A percentile compares a stretch with the other conserved stretches of the same genome.
These are phyloP conservation scores for Begonia peltatifolia DNA, from an alignment of 306 rosid species.

Conservation along the genomic window DNA sequence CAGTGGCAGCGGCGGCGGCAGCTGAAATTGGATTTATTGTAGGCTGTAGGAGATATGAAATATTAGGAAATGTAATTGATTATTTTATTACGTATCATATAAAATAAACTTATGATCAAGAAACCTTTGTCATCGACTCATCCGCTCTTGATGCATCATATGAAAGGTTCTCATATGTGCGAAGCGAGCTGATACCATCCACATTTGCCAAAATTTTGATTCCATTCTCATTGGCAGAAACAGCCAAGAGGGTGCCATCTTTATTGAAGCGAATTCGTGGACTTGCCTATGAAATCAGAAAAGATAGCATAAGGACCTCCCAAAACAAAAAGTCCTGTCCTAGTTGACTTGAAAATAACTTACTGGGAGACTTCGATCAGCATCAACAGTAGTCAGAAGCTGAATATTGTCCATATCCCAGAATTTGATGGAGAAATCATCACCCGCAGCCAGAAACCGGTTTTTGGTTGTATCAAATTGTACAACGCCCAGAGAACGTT, in stretches of 20 bases:
- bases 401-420: conserved; percentile 96
- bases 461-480: conserved; percentile 90
- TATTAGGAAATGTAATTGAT: conserved; percentile 9
- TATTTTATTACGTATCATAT: conserved; percentile 6
- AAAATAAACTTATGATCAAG: conserved; percentile 2
- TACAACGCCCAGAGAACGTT: conserved; percentile 74
- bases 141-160: conserved; percentile 68
- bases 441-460: conserved; percentile 89
- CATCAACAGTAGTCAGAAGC: conserved; percentile 68
- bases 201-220: conserved; percentile 71
- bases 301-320: background rate
- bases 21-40: conserved; percentile 67
- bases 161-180: conserved; percentile 58
- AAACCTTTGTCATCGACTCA: conserved; percentile 76
- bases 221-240: conserved; percentile 85
- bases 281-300: conserved; percentile 54
- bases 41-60: conserved; percentile 40
- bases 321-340: conserved; percentile 3
- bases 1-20: conserved; percentile 26
- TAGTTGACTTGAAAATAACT: conserved; percentile 21
- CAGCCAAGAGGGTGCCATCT: conserved; percentile 89
- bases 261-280: conserved; percentile 96
- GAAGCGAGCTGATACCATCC: conserved; percentile 51
- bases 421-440: conserved; percentile 87
- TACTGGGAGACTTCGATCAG: conserved; percentile 95